Evolutionary conservation across 2,329 filamentous ascomycete species (phyloP).

Genomic region (Curvularia lunata): DNA sequence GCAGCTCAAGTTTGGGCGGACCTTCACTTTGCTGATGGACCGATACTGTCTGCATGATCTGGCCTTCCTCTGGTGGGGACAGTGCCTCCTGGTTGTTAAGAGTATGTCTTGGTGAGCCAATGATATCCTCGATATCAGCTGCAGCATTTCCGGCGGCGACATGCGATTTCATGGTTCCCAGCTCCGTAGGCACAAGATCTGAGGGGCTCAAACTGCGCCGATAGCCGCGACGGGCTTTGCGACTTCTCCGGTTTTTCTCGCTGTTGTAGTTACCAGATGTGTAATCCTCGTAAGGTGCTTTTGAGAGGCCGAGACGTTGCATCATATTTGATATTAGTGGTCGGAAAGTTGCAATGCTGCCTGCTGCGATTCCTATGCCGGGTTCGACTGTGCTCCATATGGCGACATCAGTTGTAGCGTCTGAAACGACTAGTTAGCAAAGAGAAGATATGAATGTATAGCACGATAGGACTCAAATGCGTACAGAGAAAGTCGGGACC

Average conservation of each 20-base stretch:
- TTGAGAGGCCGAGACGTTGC: conserved; percentile 28
- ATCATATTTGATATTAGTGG: conserved; percentile 52
- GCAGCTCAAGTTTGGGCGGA: conserved; percentile 25
- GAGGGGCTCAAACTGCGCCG: conserved; percentile 27
- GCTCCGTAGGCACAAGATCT: conserved; percentile 25
- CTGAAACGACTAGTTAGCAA: not conserved
- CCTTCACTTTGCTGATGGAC: conserved; percentile 28
- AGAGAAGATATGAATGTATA: no score
- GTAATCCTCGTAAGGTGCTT: conserved; percentile 22
- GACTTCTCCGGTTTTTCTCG: conserved; percentile 8
- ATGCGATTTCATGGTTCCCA: conserved; percentile 17
- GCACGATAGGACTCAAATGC: conserved; percentile 25
- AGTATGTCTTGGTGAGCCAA: not conserved
- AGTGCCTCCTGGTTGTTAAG: conserved; percentile 5
- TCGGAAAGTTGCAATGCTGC: conserved; percentile 57
- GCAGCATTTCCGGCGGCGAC: conserved; percentile 17
- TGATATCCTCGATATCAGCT: not conserved
- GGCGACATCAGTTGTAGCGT: conserved; percentile 52
- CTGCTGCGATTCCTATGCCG: conserved; percentile 53
- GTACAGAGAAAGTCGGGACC: conserved; percentile 51
- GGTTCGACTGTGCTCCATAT: conserved; percentile 48
- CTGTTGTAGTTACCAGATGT: conserved; percentile 17
- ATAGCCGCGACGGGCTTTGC: conserved; percentile 28
- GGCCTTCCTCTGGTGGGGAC: conserved; percentile 3
- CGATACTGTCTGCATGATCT: conserved; percentile 28